phyloP scores from a whole-genome alignment of 2,329 filamentous ascomycete species.

The Pleoardoris graminearum region DNA sequence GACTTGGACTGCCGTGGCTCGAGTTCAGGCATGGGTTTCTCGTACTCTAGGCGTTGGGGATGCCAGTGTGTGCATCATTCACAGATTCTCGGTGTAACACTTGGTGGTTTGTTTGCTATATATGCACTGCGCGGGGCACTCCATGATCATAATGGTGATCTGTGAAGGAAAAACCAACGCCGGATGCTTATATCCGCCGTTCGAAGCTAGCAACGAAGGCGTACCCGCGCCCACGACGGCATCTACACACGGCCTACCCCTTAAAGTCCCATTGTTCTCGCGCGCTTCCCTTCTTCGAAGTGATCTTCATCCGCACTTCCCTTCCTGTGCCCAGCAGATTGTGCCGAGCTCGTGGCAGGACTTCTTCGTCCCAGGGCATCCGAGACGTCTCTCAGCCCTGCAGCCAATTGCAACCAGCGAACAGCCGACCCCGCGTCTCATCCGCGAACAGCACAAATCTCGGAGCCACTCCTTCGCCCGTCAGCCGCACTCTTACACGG shows the following conservation, averaged over 20 bases:
- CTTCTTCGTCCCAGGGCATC: conserved; percentile 5
- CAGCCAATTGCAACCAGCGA: conserved; percentile 8
- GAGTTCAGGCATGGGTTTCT: background rate
- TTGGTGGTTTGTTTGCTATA: background rate
- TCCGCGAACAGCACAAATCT: conserved; percentile 8
- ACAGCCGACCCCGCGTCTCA: conserved; percentile 17
- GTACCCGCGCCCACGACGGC: background rate
- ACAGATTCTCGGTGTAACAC: background rate
- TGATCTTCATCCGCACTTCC: conserved; percentile 18
- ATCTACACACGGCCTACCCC: conserved; percentile 5
- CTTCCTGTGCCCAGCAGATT: conserved; percentile 7
- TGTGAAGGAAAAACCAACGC: background rate
- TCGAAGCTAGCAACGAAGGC: background rate
- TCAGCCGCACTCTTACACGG: conserved; percentile 25
- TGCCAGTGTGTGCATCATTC: background rate
- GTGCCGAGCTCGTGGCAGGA: background rate
- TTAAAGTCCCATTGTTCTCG: conserved; percentile 3
- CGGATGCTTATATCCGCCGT: background rate
- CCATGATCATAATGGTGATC: background rate
- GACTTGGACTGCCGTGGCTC: conserved; percentile 8
- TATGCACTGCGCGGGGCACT: background rate
- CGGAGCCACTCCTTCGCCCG: conserved; percentile 14
- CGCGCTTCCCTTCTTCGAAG: background rate
- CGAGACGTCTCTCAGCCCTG: conserved; percentile 20
- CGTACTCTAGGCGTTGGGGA: background rate